Percentiles rank a stretch among this genome's conserved stretches.
Conservation (phyloP, 495 filamentous ascomycete species). For the Podospora conica region DNA sequence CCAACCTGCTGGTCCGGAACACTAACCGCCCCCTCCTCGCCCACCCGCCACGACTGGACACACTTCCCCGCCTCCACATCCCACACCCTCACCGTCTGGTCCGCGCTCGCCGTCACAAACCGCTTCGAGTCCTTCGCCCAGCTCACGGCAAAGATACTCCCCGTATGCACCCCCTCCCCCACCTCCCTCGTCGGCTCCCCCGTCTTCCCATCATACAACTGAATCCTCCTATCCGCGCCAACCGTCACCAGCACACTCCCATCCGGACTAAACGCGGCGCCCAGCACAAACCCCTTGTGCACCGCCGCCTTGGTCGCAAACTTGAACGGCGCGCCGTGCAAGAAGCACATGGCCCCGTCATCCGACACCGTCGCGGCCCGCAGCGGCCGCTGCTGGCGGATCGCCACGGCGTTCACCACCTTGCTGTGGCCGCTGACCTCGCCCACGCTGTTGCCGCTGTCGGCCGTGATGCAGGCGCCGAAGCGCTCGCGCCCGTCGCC, state of each 20-base stretch:
- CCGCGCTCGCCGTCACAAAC: constrained; percentile 87
- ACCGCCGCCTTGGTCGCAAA: constrained; percentile 71
- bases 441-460: constrained; percentile 91
- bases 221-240: constrained; percentile 81
- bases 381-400: constrained; percentile 82
- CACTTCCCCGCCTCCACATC: constrained; percentile 75
- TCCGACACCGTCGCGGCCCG: constrained; percentile 87
- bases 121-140: constrained; percentile 86
- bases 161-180: constrained; percentile 76
- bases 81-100: constrained; percentile 87
- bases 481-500: constrained; percentile 90
- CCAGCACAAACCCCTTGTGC: constrained; percentile 85
- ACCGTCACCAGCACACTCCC: constrained; percentile 79
- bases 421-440: constrained; percentile 88
- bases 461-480: constrained; percentile 91
- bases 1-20: constrained; percentile 87
- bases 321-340: constrained; percentile 91
- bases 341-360: constrained; percentile 82
- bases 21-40: constrained; percentile 68
- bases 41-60: constrained; percentile 77
- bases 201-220: constrained; percentile 91
- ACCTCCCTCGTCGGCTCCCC: constrained; percentile 73
- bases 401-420: constrained; percentile 82
- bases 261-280: constrained; percentile 85
- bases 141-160: constrained; percentile 85